A percentile compares a stretch with the other conserved stretches of the same genome.
Conservation (phyloP, 441 rosid species). For the Brassica hybrid region DNA sequence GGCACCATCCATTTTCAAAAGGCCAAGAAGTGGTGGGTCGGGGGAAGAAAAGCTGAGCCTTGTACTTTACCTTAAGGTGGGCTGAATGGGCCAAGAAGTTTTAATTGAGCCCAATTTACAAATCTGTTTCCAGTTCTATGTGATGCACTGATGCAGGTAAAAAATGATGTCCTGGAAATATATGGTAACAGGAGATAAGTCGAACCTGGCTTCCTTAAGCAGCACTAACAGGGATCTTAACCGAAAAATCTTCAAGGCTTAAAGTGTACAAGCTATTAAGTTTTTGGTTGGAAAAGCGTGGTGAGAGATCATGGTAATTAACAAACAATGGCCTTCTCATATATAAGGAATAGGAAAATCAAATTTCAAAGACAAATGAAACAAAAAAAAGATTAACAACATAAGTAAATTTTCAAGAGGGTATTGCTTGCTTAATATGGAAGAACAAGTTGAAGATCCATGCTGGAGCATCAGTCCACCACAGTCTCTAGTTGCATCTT, state of each 20-base stretch:
- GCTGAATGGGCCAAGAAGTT: not conserved
- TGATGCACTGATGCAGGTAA: not conserved
- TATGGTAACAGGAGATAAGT: not conserved
- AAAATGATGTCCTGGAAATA: not conserved
- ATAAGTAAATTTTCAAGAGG: not conserved
- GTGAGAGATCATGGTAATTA: not conserved
- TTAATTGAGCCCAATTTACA: not conserved
- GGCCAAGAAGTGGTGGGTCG: not conserved
- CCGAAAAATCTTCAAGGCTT: not conserved
- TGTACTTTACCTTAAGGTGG: not conserved
- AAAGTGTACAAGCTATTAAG: not conserved
- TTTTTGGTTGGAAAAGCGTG: not conserved
- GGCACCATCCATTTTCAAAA: not conserved
- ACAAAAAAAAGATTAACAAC: not conserved
- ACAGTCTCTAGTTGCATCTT: slow-evolving; percentile 29
- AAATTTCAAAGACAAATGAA: not conserved
- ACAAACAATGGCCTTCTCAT: not conserved
- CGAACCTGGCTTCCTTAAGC: not conserved
- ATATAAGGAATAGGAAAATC: not conserved
- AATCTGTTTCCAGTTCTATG: not conserved
- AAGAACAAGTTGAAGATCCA: slow-evolving; percentile 25
- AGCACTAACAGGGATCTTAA: not conserved
- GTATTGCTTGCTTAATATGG: not conserved
- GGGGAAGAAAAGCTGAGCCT: not conserved
- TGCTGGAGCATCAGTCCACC: slow-evolving; percentile 12